Evolutionary conservation across 129 eudicot genomes (phyloP), one percentile per base, ranked within the genome.

Genomic region (Tagetes patula): DNA sequence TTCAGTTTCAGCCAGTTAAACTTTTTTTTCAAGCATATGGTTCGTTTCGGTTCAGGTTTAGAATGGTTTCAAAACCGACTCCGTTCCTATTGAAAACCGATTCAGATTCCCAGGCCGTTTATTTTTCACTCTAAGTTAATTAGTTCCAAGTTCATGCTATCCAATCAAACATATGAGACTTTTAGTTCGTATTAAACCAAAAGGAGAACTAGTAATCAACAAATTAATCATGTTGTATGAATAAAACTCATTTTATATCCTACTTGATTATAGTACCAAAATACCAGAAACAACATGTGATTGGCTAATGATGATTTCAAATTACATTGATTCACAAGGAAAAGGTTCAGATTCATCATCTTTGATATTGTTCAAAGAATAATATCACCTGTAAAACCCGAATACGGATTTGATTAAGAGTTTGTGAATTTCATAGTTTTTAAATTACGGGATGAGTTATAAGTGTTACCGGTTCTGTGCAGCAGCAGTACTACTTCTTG

Each of bases 401-500:
- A 73, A 36, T 81, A 77, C 73, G 81, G 88, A 82, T 79, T 86
- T 70, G 81, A 43, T 77, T 56, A 74, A 46, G 79, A 77, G 67
- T 71, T 84, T 30, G 47, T 45, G 70, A 75, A 46, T 31, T 80
- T 75, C 9, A 39, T 62, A 54, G 87, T 37, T 76, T 65, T 78
- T 45, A 77, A 74, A 62, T 80, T 75, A 40, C 80, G 81, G 48
- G 87, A 83, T 70, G 73, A 72, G 70, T 47, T 60, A 78, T 78
- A 63, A 73, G 74, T 65, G 46, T 86, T 53, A 62, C 82, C 96
- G 89, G 66, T 70, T 93, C 79, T 87, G 95, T 48, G 96, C 74
- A 66, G 82, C 75, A 70, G 96, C 84, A 36, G 92, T 82, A 78
- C 89, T 87, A 66, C 98, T 93, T 86, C 96, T 89, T 61, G 98